phyloP scores from a whole-genome alignment of 2,329 filamentous ascomycete genomes.

The Fusarium pseudonygamai region DNA sequence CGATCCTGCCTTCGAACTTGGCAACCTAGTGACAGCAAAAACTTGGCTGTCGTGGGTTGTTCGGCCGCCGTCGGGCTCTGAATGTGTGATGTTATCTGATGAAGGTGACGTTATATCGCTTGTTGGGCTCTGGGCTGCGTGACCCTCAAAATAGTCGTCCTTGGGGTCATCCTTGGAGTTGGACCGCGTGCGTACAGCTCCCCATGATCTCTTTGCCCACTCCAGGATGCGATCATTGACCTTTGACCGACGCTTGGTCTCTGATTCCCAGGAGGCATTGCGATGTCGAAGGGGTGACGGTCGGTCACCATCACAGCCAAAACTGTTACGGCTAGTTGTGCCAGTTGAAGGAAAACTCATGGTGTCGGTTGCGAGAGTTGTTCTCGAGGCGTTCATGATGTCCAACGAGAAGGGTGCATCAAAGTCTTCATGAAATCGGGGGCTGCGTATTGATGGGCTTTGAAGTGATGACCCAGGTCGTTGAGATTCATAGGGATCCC shows the following conservation, averaged over 20 bases:
- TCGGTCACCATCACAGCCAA: conserved; percentile 39
- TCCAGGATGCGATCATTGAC: conserved; percentile 48
- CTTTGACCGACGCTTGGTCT: conserved; percentile 42
- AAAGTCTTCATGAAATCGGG: conserved; percentile 52
- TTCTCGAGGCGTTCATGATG: conserved; percentile 46
- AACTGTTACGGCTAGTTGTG: conserved; percentile 38
- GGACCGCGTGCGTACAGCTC: conserved; percentile 39
- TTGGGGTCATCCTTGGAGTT: conserved; percentile 38
- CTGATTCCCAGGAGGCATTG: conserved; percentile 43
- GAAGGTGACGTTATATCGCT: conserved; percentile 30
- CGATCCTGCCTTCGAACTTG: conserved; percentile 18
- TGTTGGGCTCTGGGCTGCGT: conserved; percentile 22
- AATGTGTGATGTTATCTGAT: conserved; percentile 24
- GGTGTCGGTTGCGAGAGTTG: conserved; percentile 41
- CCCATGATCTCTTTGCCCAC: conserved; percentile 49
- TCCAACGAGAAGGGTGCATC: conserved; percentile 51
- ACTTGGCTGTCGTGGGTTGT: conserved; percentile 10
- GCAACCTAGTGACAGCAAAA: conserved; percentile 25
- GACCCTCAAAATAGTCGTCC: conserved; percentile 34
- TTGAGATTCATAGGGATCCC: conserved; percentile 34
- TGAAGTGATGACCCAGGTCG: conserved; percentile 31
- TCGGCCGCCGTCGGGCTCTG: conserved; percentile 24
- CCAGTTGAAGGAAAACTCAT: conserved; percentile 41
- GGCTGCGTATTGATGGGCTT: conserved; percentile 41
- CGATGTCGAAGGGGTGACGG: conserved; percentile 36